These are phyloP conservation scores for Collybia mongolica DNA, from an alignment of 768 basidiomycete species.

Conservation along the genomic window DNA sequence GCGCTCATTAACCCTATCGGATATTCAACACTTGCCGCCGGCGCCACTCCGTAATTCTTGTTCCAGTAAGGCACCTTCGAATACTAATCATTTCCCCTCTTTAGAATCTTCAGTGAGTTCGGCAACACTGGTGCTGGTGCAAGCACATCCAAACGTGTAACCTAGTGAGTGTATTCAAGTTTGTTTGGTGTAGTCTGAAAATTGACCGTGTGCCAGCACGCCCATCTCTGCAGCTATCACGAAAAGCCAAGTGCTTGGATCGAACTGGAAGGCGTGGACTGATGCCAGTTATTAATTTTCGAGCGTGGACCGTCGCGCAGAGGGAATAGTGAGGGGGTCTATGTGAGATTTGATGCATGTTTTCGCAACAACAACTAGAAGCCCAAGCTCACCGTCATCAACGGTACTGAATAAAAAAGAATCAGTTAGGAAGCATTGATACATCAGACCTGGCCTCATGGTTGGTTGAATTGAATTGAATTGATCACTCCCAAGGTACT, in stretches of 20 bases:
- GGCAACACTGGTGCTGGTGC: slow-evolving; percentile 24
- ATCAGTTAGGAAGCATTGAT: too few species aligned
- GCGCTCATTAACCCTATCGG: slow-evolving; percentile 21
- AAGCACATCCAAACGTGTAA: slow-evolving; percentile 18
- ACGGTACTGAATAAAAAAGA: too few species aligned
- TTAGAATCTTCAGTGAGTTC: slow-evolving; percentile 22
- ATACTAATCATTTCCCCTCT: neutral
- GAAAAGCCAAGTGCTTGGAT: slow-evolving; percentile 19
- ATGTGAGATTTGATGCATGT: too few species aligned
- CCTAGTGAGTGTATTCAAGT: slow-evolving; percentile 1
- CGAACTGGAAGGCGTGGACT: slow-evolving; percentile 19
- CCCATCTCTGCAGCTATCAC: slow-evolving; percentile 16
- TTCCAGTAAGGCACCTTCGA: neutral
- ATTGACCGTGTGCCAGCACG: slow-evolving; percentile 2
- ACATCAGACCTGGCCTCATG: too few species aligned
- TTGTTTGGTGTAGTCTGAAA: too few species aligned
- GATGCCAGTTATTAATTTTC: slow-evolving; percentile 14
- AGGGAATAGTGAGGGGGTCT: too few species aligned
- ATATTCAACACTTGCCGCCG: slow-evolving; percentile 22
- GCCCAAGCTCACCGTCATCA: too few species aligned
- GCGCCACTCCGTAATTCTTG: slow-evolving; percentile 20
- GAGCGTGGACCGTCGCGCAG: too few species aligned
- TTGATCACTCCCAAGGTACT: too few species aligned
- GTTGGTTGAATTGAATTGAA: too few species aligned
- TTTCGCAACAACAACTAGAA: too few species aligned